A percentile compares a stretch with the other conserved stretches of the same genome.
Evolutionary conservation across 352 stramenopile genomes (phyloP).

Genomic region (Thraustochytrium sp.): DNA sequence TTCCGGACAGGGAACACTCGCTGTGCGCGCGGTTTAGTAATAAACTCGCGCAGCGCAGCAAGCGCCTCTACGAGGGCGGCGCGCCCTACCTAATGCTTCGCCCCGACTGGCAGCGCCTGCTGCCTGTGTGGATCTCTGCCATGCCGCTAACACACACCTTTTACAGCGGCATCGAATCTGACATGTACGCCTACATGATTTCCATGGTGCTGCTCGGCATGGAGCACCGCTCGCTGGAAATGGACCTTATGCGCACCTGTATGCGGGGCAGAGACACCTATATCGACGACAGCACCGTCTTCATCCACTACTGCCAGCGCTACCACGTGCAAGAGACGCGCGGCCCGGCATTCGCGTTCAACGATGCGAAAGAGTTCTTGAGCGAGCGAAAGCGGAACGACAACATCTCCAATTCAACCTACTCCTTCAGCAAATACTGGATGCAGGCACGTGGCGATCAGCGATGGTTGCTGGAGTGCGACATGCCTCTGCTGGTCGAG

Average conservation of each 20-base stretch:
- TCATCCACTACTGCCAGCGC: slow-evolving; percentile 36
- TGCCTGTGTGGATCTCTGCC: background rate
- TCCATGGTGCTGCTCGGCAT: background rate
- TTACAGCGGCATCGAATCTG: slow-evolving; percentile 17
- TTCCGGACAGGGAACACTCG: background rate
- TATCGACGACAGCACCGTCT: slow-evolving; percentile 9
- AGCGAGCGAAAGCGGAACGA: background rate
- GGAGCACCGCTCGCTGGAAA: background rate
- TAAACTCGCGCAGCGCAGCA: background rate
- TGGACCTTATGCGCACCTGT: slow-evolving; percentile 19
- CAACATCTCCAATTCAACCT: background rate
- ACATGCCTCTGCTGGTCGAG: background rate
- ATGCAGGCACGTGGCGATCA: background rate
- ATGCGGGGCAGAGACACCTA: background rate
- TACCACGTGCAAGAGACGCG: slow-evolving; percentile 34
- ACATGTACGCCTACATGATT: slow-evolving; percentile 43
- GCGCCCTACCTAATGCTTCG: slow-evolving; percentile 14
- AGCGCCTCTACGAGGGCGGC: background rate
- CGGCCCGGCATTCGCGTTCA: background rate
- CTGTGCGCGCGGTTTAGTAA: background rate
- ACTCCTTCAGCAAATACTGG: slow-evolving; percentile 40
- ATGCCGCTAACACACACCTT: slow-evolving; percentile 26
- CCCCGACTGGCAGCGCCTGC: background rate
- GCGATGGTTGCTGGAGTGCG: slow-evolving; percentile 7
- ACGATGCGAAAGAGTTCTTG: slow-evolving; percentile 17